Conservation (phyloP, 108 stramenopile genomes). For the Stephanodiscus minutulus region DNA sequence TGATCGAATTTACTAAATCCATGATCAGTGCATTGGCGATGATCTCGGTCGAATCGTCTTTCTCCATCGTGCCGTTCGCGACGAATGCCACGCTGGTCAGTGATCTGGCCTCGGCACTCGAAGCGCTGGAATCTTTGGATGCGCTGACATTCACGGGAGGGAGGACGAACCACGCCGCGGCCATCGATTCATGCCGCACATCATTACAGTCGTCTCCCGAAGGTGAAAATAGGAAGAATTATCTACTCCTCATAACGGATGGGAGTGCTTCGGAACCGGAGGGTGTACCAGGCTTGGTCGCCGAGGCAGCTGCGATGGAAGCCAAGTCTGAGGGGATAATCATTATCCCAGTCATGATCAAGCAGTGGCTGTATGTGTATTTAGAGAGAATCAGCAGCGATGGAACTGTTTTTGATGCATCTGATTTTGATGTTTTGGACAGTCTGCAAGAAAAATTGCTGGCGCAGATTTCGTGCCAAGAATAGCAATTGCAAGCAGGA, state of each 20-base stretch:
- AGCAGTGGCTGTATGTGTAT: background rate
- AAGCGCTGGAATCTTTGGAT: constrained; percentile 18
- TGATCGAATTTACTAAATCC: constrained; percentile 27
- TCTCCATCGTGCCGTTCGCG: constrained; percentile 38
- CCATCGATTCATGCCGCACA: constrained; percentile 31
- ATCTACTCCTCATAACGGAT: constrained; percentile 37
- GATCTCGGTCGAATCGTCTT: constrained; percentile 14
- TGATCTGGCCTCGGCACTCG: constrained; percentile 9
- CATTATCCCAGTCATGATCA: constrained; percentile 40
- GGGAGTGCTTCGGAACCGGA: constrained; percentile 37
- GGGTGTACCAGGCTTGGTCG: constrained; percentile 2
- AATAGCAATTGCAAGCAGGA: constrained; percentile 9
- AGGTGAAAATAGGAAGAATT: constrained; percentile 20
- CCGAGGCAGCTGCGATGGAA: constrained; percentile 12
- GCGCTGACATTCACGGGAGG: constrained; percentile 27
- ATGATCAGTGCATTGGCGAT: constrained; percentile 26
- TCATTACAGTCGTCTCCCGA: constrained; percentile 12
- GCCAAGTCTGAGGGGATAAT: constrained; percentile 24
- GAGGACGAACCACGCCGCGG: constrained; percentile 41
- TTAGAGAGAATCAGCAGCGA: constrained; percentile 25
- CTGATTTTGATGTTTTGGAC: constrained; percentile 28
- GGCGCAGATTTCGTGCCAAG: constrained; percentile 36
- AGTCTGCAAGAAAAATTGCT: constrained; percentile 25
- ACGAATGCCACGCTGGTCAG: constrained; percentile 20
- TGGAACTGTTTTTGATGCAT: constrained; percentile 34